phyloP scores from a whole-genome alignment of 2,329 filamentous ascomycete species.

The Pyrenochaeta sp. region DNA sequence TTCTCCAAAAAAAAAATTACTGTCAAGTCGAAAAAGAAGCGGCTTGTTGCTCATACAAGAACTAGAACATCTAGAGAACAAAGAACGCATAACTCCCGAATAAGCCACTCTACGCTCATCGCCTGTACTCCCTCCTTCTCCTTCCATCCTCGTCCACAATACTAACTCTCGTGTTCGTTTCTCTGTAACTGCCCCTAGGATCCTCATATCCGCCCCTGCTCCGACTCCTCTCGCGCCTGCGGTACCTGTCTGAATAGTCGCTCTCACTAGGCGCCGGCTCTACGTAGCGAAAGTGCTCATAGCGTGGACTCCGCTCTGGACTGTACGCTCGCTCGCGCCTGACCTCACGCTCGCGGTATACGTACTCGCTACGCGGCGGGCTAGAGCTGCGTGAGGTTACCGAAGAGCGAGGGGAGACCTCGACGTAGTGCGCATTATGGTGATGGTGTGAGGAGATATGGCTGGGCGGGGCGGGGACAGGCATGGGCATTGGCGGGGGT shows the following conservation, averaged over 20 bases:
- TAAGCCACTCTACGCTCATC: slow-evolving; percentile 4
- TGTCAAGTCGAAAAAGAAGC: background rate
- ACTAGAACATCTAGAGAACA: background rate
- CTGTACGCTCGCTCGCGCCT: slow-evolving; percentile 50
- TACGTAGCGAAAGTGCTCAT: slow-evolving; percentile 59
- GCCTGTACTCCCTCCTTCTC: slow-evolving; percentile 34
- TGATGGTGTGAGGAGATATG: slow-evolving; percentile 26
- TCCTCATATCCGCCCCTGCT: slow-evolving; percentile 42
- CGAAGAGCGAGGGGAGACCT: slow-evolving; percentile 53
- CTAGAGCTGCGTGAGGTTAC: slow-evolving; percentile 40
- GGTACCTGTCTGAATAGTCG: slow-evolving; percentile 36
- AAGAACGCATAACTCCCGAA: background rate
- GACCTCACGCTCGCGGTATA: slow-evolving; percentile 55
- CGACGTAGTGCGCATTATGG: slow-evolving; percentile 52
- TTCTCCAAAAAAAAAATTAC: background rate
- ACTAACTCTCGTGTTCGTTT: slow-evolving; percentile 43
- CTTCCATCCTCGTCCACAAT: slow-evolving; percentile 35
- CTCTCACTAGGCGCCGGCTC: slow-evolving; percentile 48
- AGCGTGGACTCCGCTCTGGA: slow-evolving; percentile 45
- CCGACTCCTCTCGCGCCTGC: slow-evolving; percentile 32
- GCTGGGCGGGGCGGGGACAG: slow-evolving; percentile 27
- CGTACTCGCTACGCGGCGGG: slow-evolving; percentile 49
- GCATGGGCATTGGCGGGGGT: slow-evolving; percentile 42
- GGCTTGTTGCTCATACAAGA: background rate
- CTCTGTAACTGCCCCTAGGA: slow-evolving; percentile 34